Evolutionary conservation across 1,284 basidiomycete species (phyloP).

Genomic region (Leucoagaricus sp.): DNA sequence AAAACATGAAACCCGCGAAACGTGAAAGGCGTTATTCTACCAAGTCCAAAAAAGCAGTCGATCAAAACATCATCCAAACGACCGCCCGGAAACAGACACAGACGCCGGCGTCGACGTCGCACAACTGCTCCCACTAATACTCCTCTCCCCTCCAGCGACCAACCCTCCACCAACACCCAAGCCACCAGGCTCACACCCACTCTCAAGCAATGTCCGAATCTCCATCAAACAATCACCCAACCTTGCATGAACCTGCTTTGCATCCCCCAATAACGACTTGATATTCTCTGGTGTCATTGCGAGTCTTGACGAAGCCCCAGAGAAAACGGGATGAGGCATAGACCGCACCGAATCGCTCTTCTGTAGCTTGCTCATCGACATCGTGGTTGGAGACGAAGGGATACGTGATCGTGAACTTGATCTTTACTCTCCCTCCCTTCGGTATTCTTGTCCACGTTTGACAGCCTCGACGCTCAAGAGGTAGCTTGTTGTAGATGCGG

Average conservation of each 20-base stretch:
- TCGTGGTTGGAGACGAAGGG: too few relatives aligned
- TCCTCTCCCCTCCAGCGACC: too few relatives aligned
- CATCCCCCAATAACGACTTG: constrained; percentile 74
- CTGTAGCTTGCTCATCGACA: too few relatives aligned
- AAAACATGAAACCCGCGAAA: too few relatives aligned
- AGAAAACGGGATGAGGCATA: constrained; percentile 43
- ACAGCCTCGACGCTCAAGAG: constrained; percentile 33
- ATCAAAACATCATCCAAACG: constrained; percentile 1
- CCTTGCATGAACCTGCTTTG: constrained; percentile 66
- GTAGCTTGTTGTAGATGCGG: constrained; percentile 9
- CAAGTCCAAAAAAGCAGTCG: background rate
- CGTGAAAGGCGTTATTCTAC: background rate
- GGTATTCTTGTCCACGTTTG: constrained; percentile 37
- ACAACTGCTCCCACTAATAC: constrained; percentile 7
- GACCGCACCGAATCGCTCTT: constrained; percentile 65
- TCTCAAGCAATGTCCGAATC: constrained; percentile 49
- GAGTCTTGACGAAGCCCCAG: constrained; percentile 54
- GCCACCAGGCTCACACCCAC: constrained; percentile 11
- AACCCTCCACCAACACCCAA: too few relatives aligned
- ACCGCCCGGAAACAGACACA: constrained; percentile 9
- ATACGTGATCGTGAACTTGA: constrained; percentile 12
- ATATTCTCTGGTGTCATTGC: constrained; percentile 87
- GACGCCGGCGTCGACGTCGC: too few relatives aligned
- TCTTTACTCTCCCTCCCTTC: constrained; percentile 45
- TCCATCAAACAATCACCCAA: constrained; percentile 71